Evolutionary conservation across 352 stramenopile genomes (phyloP).

Genomic region (Phytopythium montanum): DNA sequence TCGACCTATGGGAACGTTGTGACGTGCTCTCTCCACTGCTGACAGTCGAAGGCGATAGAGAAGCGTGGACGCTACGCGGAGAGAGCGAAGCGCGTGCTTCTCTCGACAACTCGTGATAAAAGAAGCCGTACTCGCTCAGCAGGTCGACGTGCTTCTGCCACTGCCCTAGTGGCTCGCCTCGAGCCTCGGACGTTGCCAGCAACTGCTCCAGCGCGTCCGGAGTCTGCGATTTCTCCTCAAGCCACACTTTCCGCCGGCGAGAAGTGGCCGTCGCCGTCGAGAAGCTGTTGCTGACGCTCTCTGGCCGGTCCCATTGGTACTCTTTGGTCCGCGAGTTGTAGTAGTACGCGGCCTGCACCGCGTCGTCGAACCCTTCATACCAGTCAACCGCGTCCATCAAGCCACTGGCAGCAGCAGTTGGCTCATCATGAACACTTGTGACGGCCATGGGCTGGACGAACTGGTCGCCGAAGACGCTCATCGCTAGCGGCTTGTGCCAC

Average conservation of each 20-base stretch:
- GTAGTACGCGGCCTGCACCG: slow-evolving; percentile 62
- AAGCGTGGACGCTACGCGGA: slow-evolving; percentile 45
- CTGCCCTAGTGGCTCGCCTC: slow-evolving; percentile 26
- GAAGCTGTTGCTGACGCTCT: slow-evolving; percentile 23
- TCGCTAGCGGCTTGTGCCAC: slow-evolving; percentile 58
- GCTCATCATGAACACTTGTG: neutral
- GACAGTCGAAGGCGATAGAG: slow-evolving; percentile 9
- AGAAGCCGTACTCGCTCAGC: slow-evolving; percentile 63
- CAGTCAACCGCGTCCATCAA: slow-evolving; percentile 21
- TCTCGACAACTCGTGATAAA: slow-evolving; percentile 47
- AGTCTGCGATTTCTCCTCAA: slow-evolving; percentile 38
- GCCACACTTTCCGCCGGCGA: slow-evolving; percentile 36
- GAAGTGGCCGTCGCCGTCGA: slow-evolving; percentile 43
- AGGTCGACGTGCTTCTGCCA: slow-evolving; percentile 73
- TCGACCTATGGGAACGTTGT: slow-evolving; percentile 19
- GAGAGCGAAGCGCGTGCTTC: slow-evolving; percentile 55
- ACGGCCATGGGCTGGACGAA: slow-evolving; percentile 36
- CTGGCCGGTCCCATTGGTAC: slow-evolving; percentile 68
- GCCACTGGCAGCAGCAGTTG: neutral
- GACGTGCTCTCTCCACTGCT: slow-evolving; percentile 10
- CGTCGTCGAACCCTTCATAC: slow-evolving; percentile 79
- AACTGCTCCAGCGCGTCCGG: slow-evolving; percentile 28
- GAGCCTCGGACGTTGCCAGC: slow-evolving; percentile 25
- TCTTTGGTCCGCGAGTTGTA: slow-evolving; percentile 73
- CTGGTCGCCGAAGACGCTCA: slow-evolving; percentile 68